These are phyloP conservation scores for Chernovozyma aurita DNA, from an alignment of 1,139 yeast genomes.

Conservation along the genomic window DNA sequence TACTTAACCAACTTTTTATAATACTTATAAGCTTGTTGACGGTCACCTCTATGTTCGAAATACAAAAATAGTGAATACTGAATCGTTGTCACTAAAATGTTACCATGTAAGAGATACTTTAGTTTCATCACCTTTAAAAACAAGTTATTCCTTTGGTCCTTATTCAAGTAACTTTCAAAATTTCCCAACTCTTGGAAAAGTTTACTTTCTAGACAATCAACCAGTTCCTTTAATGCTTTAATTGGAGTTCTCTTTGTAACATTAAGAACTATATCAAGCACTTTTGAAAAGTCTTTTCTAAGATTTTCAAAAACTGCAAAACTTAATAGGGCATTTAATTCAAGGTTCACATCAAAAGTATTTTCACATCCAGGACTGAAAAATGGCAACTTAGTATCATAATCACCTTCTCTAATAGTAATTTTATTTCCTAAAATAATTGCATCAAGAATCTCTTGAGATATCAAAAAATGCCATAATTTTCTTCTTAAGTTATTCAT, in stretches of 20 bases:
- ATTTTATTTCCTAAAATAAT: conserved; percentile 11
- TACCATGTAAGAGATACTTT: conserved; percentile 1
- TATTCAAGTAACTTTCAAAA: conserved; percentile 3
- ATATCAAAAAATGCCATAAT: conserved; percentile 21
- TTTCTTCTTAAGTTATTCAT: conserved; percentile 8
- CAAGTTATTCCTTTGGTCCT: not conserved
- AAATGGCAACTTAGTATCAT: conserved; percentile 22
- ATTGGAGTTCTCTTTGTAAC: conserved; percentile 3
- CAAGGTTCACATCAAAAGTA: conserved; percentile 15
- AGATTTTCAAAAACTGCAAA: conserved; percentile 3
- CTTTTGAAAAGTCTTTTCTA: conserved; percentile 1
- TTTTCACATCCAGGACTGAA: conserved; percentile 15
- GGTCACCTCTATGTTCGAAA: not conserved
- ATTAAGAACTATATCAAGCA: conserved; percentile 2
- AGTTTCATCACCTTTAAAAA: conserved; percentile 2
- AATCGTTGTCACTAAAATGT: conserved; percentile 2
- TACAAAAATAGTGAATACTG: conserved; percentile 4
- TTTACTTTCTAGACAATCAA: not conserved
- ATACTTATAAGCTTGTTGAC: conserved; percentile 1
- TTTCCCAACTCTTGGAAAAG: conserved; percentile 3
- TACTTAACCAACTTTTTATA: conserved; percentile 1
- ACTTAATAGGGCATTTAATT: conserved; percentile 14
- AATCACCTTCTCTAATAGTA: conserved; percentile 14
- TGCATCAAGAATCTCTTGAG: conserved; percentile 15
- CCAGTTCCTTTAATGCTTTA: not conserved